Evolutionary conservation across 2,329 filamentous ascomycete species (phyloP).

Genomic region (Cladophialophora psammophila): DNA sequence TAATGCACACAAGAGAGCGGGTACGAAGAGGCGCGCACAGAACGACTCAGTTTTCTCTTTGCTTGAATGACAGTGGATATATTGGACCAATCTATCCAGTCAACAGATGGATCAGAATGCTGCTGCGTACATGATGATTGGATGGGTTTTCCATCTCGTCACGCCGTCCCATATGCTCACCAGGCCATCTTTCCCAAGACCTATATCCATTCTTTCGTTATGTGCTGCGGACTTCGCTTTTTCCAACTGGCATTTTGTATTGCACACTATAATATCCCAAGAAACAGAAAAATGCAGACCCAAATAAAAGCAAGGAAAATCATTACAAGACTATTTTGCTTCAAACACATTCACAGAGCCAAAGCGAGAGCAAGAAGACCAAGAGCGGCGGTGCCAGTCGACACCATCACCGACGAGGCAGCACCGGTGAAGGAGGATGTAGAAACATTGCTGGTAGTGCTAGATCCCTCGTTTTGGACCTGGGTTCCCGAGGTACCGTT

Average conservation of each 20-base stretch:
- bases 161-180: too few species aligned
- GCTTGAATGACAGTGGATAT: neutral
- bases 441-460: slow-evolving; percentile 9
- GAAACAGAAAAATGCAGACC: neutral
- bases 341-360: slow-evolving; percentile 13
- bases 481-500: slow-evolving; percentile 7
- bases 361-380: slow-evolving; percentile 18
- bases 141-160: too few species aligned
- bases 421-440: slow-evolving; percentile 33
- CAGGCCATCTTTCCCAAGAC: too few species aligned
- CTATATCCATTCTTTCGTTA: neutral
- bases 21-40: neutral
- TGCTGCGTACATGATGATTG: too few species aligned
- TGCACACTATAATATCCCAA: slow-evolving; percentile 14
- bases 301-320: slow-evolving; percentile 10
- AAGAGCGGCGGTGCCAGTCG: slow-evolving; percentile 4
- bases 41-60: neutral
- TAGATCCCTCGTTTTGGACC: slow-evolving; percentile 13
- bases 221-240: slow-evolving; percentile 3
- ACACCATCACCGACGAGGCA: slow-evolving; percentile 25
- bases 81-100: neutral
- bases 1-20: neutral
- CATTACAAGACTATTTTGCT: slow-evolving; percentile 5
- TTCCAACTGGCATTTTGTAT: slow-evolving; percentile 14
- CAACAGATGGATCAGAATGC: too few species aligned